Base-by-base conservation (phyloP, 306 rosid genomes). In the Trifolium subterraneum region DNA sequence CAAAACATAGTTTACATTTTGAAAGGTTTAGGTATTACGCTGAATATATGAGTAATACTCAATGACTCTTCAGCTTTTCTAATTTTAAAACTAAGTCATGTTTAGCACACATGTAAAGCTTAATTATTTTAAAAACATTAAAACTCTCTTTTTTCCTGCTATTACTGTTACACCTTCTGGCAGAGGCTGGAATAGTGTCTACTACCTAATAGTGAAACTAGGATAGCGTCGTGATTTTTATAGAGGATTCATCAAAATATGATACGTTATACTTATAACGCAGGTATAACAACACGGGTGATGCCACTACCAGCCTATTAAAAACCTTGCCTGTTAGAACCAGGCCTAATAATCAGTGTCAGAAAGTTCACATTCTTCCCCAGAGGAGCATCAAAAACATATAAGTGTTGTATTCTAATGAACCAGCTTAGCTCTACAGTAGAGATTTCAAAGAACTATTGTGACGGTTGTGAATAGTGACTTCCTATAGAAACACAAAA, bases 401-500 rank as follows among this genome's bases (percentile, higher is more conserved):
- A 52, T 7, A 45, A 56, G 52, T 13, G 73, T 23, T 62, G 27
- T 38, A 48, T 56, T 78, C 35, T 69, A 52, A 42, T 12, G 31
- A 70, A 71, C 38, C 48, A 14, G 6, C 65, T 18, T 60, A 29
- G 42, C 39, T 15, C 9, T 12, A 63, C 13, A 15, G 52, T 45
- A 65, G 16, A 52, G 69, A 63, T 39, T 60, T 15, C 39, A 48
- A 51, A 51, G 72, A 67, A 5, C 68, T 44, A 75, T n/a, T 79
- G n/a, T 38, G 23, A 72, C 6, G 23, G 50, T 42, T 75, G 39
- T 23, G 23, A 72, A 33, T 52, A 50, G 48, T 10, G 29, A 61
- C 55, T 77, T 79, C 56, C 41, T 60, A 64, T 12, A 70, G 54
- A 78, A 71, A 69, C 31, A 35, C 64, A 51, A 66, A 65, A 78